phyloP scores from a whole-genome alignment of 73 alveolate species.

The Paramecium sonneborni region DNA sequence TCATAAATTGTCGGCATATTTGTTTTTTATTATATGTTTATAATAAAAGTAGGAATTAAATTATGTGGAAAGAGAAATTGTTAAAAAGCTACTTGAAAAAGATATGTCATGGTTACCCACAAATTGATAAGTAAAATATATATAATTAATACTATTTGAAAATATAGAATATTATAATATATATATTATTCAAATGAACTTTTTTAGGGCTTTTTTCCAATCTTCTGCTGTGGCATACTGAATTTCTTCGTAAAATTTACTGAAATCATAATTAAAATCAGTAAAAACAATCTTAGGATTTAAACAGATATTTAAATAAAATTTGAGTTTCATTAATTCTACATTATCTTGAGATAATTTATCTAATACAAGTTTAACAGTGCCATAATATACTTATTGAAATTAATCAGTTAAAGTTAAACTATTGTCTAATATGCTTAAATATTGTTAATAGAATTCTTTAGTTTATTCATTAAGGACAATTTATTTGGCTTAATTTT shows the following conservation, averaged over 20 bases:
- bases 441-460: slow-evolving; percentile 27
- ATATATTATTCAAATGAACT: not conserved
- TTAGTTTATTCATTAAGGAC: slow-evolving; percentile 24
- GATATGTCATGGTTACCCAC: slow-evolving; percentile 44
- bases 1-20: not conserved
- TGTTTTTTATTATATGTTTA: not conserved
- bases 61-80: slow-evolving; percentile 37
- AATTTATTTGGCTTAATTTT: slow-evolving; percentile 43
- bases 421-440: not conserved
- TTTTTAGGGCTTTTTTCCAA: not conserved
- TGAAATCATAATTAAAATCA: slow-evolving; percentile 52
- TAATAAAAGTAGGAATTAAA: not conserved
- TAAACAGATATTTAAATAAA: slow-evolving; percentile 5
- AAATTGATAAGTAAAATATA: not conserved
- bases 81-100: not conserved
- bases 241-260: slow-evolving; percentile 56
- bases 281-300: slow-evolving; percentile 36
- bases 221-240: not conserved
- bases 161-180: not conserved
- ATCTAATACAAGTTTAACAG: slow-evolving; percentile 2
- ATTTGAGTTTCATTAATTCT: slow-evolving; percentile 27
- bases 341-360: not conserved
- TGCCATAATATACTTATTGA: not conserved
- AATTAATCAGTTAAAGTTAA: not conserved
- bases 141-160: not conserved